Base-by-base conservation (phyloP, 2,329 filamentous ascomycete genomes). In the Escovopsis sp. region DNA sequence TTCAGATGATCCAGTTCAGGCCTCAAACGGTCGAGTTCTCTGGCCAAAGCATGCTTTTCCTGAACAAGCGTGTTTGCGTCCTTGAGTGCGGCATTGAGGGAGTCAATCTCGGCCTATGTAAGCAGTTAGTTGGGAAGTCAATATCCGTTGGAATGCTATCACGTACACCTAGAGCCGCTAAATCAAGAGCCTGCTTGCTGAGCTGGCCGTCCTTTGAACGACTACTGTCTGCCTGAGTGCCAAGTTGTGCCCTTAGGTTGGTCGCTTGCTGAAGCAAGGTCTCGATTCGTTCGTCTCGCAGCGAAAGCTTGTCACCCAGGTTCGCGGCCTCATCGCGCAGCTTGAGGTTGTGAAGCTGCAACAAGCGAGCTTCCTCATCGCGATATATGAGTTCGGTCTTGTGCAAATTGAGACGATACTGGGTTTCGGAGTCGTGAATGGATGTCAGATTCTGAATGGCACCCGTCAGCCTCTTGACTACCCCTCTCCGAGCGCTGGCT, bases 281-380 rank as follows among this genome's bases (percentile, higher is more conserved):
- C 27, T 74, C 72, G 39, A 81, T 70, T 35, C 74, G 70, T 40
- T 74, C 67, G 40, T 81, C 74, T 49, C 74, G 72, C 33, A 74
- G 63, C 4, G 67, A 60, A 14, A 88, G 58, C 47, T 80, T 70
- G 36, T 78, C 72, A 48, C 76, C 73, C 25, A 94, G 61, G 9
- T 74, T 69, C 38, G 79, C 73, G 48, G 81, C 84, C 47, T 93
- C 81, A 48, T 88, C 77, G 47, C 79, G 71, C n/a, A 84, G 65
- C n/a, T 87, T 61, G 41, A 88, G 63, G 42, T 79, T 69, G 47
- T 79, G 74, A 46, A 89, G 69, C 49, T 76, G 76, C 40, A 86
- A 61, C 48, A 79, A 72, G 38, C 88, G 78, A 33, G 75, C 68
- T 45, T 80, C 76, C 58, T 96, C 88, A 48, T 86, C 77, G 52